Evolutionary conservation across 768 basidiomycete species (phyloP), one percentile per base, ranked within the genome.

Genomic region (Tricholoma sp.): DNA sequence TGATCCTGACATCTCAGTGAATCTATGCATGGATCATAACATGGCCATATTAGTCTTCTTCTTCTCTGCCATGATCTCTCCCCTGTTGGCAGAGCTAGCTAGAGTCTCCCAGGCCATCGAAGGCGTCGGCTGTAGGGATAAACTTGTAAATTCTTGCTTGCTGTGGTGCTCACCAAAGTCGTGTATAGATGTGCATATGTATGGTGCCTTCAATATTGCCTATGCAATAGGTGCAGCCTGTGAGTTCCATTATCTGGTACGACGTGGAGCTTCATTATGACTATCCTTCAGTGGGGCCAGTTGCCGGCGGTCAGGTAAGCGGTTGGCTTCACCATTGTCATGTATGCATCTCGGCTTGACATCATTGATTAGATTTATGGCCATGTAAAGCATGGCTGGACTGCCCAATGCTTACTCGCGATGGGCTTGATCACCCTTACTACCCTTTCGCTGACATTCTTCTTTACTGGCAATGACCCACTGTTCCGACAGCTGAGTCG

Each of bases 121-220:
- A 34, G 87, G 87, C 3, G 75, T 91, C 36, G 89, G 88, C 31
- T 91, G 88, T 83, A 64, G 65, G 85, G 37, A n/a, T 34, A 33
- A 20, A 50, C 20, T 29, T 42, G 4, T 2, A 17, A 12, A 45
- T 18, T 9, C 3, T 37, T 33, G 1, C 15, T 39, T 17, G 24
- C 24, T 24, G 24, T 24, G 31, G 53, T 39, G 12, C 36, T 20
- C 9, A 20, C 20, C 28, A 17, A 47, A 36, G 18, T 15, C 39
- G 32, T 57, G 42, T 59, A 29, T 61, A 90, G 89, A 86, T 68
- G 88, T 80, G 0, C 88, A 90, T 62, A 77, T 87, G 3, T 91
- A 88, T 62, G 88, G 83, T 3, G 84, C 82, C 0, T 89, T 88
- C 65, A 91, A 89, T 69, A 64, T 90, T 10, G 82, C 81, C 2